A percentile compares a stretch with the other conserved stretches of the same genome.
phyloP scores from a whole-genome alignment of 2,329 filamentous ascomycete species.

The Cladorrhinum sp. region DNA sequence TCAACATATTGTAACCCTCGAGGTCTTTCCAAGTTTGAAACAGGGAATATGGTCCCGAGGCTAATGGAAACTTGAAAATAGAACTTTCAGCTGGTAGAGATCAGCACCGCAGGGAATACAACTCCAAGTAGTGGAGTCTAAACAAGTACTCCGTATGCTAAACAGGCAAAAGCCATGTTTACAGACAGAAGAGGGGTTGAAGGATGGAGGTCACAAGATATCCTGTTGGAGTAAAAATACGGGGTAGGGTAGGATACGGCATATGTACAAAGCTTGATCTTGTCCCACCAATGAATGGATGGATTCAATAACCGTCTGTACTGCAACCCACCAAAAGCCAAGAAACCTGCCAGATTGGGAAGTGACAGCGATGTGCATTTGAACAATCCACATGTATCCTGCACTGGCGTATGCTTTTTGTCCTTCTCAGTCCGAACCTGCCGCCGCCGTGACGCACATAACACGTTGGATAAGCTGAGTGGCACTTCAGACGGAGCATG shows the following conservation, averaged over 20 bases:
- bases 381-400: neutral
- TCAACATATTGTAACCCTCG: too few relatives aligned
- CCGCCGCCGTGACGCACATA: neutral
- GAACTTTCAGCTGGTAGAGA: too few relatives aligned
- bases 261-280: neutral
- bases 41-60: too few relatives aligned
- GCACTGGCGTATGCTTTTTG: neutral
- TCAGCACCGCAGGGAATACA: too few relatives aligned
- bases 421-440: neutral
- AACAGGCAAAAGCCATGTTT: neutral
- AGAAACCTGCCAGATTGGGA: neutral
- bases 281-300: too few relatives aligned
- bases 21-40: too few relatives aligned
- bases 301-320: neutral
- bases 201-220: neutral
- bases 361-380: constrained; percentile 11
- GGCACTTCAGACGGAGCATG: too few relatives aligned
- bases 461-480: neutral
- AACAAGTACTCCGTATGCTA: neutral
- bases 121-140: too few relatives aligned
- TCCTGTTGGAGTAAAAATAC: neutral
- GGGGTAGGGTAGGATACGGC: neutral
- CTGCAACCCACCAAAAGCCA: neutral
- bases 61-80: too few relatives aligned
- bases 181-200: neutral